These are phyloP conservation scores for Salix arbutifolia DNA, from an alignment of 345 rosid species.

Conservation along the genomic window DNA sequence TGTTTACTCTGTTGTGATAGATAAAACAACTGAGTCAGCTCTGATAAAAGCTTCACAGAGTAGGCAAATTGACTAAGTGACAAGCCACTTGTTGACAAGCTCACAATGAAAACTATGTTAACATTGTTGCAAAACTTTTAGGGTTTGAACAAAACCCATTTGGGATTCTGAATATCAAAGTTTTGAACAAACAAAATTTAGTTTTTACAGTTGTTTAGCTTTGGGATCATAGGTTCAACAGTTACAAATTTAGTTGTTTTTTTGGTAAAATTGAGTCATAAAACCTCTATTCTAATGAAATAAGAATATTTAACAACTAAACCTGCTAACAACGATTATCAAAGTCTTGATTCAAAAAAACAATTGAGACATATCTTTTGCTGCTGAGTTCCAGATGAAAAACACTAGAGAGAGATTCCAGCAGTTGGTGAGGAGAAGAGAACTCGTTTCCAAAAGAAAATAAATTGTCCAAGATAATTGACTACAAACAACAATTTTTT, in stretches of 20 bases:
- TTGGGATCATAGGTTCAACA: not conserved
- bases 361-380: too few relatives aligned
- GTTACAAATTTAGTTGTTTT: not conserved
- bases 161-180: not conserved
- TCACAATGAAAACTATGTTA: not conserved
- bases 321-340: not conserved
- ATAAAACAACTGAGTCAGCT: not conserved
- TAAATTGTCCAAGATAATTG: not conserved
- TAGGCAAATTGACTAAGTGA: not conserved
- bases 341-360: too few relatives aligned
- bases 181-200: not conserved
- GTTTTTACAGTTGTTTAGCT: accelerated
- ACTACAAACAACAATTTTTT: not conserved
- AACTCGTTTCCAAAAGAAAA: not conserved
- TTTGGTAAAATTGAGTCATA: not conserved
- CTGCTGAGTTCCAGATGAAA: not conserved
- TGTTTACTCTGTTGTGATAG: not conserved
- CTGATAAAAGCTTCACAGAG: not conserved
- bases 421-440: not conserved
- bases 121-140: not conserved
- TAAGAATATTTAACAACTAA: not conserved
- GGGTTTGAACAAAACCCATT: not conserved
- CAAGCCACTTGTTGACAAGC: not conserved
- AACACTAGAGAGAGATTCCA: not conserved
- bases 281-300: not conserved